Percentiles rank a stretch among this genome's conserved stretches.
phyloP scores from a whole-genome alignment of 2,329 filamentous ascomycete genomes.

The Cladosporium oxysporum region DNA sequence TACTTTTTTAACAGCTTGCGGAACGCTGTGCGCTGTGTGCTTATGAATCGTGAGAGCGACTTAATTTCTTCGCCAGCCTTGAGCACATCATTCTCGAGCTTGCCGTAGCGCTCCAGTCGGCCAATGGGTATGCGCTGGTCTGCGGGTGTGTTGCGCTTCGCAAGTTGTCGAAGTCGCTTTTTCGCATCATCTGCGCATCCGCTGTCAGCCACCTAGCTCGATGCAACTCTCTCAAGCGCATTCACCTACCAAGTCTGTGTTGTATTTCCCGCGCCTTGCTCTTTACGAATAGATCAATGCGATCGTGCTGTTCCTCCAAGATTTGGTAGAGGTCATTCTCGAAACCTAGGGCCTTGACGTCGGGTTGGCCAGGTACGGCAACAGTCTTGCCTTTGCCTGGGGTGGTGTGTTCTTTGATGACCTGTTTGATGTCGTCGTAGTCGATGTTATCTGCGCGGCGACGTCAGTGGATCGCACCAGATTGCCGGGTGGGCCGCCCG shows the following conservation, averaged over 20 bases:
- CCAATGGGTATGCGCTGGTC: constrained; percentile 44
- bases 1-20: constrained; percentile 86
- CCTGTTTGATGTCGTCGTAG: constrained; percentile 82
- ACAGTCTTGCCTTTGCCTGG: constrained; percentile 69
- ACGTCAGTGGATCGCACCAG: constrained; percentile 19
- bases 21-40: constrained; percentile 74
- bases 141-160: constrained; percentile 25
- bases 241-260: constrained; percentile 53
- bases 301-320: constrained; percentile 72
- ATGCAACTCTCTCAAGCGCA: neutral
- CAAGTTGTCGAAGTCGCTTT: constrained; percentile 32
- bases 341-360: constrained; percentile 60
- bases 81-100: constrained; percentile 52
- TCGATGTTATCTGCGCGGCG: constrained; percentile 72
- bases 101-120: constrained; percentile 53
- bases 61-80: constrained; percentile 71
- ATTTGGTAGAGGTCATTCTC: constrained; percentile 72
- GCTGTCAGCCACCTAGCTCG: neutral
- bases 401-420: constrained; percentile 79
- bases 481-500: constrained; percentile 17
- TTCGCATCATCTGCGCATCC: constrained; percentile 29
- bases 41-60: constrained; percentile 69
- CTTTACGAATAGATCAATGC: constrained; percentile 74
- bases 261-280: constrained; percentile 80
- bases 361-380: constrained; percentile 69